Base-by-base conservation (phyloP, 495 filamentous ascomycete genomes). In the Aspergillus campestris region DNA sequence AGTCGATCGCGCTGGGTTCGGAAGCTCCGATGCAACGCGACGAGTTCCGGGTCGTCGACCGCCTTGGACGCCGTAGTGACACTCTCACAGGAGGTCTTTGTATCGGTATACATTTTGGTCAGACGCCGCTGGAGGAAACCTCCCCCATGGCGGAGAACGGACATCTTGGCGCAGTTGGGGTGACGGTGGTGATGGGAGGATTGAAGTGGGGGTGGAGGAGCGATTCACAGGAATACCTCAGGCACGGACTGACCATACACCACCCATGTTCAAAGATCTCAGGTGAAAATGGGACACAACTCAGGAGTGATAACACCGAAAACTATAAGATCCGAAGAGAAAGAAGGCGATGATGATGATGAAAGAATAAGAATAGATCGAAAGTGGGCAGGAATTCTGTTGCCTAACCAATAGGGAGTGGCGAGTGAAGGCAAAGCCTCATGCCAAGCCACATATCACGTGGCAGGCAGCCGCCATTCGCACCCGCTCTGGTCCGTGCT, bases 61-160 rank as follows among this genome's bases (percentile, higher is more conserved):
- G 69, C 72, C 52, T 79, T 83, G 30, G 75, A 77, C 6, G 82
- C 81, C 13, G 83, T 85, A 45, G 83, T 85, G 51, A 88, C 79
- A 52, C 83, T 87, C 60, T 89, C 85, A 64, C 84, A 89, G 10
- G 85, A 89, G 41, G 82, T 84, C 59, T 95, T 95, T 38, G 88
- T 91, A 66, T 95, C 88, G 52, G 87, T 85, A 65, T 94, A 95
- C 54, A 94, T 78, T 64, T 91, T 83, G 39, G 88, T 92, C 33
- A 95, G 75, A 49, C 87, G 81, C 48, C 83, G 78, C 61, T 74
- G 71, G 57, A 73, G 70, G 64, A 56, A 70, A n/a, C 61, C 61
- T 13, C 66, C 67, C 54, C 68, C 68, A 59, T 72, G 69, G 49
- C 61, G 66, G 48, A 73, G 61, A 44, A 73, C 70, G 51, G 70